Base-by-base conservation (phyloP, 306 rosid species). In the Quercus cerris region DNA sequence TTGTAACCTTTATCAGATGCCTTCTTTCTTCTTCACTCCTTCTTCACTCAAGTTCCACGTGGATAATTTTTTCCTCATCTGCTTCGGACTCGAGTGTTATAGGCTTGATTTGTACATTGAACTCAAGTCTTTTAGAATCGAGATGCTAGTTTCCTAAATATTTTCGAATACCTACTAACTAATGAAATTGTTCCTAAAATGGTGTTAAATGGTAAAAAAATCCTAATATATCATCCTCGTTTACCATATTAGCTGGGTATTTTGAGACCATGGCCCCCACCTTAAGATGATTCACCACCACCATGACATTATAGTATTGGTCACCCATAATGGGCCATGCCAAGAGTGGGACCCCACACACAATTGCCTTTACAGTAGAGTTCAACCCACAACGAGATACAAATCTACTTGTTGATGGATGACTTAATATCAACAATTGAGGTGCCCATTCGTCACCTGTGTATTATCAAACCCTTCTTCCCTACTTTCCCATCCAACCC, bases 361-460 rank as follows among this genome's bases (percentile, higher is more conserved):
- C 92, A 1, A 89, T 72, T 22, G 90, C 92, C 68, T 93, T 91
- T 75, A 86, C 70, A 0, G 94, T 89, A 0, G 94, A 92, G 64
- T 92, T 92, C 97, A 93, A 92, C 12, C 95, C 95, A 71, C 92
- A 90, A 1, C 87, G 95, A 0, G 95, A 85, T 4, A 92, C 70
- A 46, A 90, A 92, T 19, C 94, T 93, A 51, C 94, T 94, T 4
- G 92, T 92, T 2, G 97, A 89, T 31, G 81, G 87, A 33, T 90
- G 95, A 62, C 92, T 92, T 68, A 92, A 86, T 52, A 92, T 90
- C 80, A 90, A 6, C 52, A 92, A 31, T 8, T 90, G 93, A 14
- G 97, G 95, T 2, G 95, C 97, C 95, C 95, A 5, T 5, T 7
- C 41, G 8, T 35, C 41, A 92, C 0, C 90, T 93, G 2, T 73